These are phyloP conservation scores for Candida mesenterica DNA, from an alignment of 1,139 yeast species.

Conservation along the genomic window DNA sequence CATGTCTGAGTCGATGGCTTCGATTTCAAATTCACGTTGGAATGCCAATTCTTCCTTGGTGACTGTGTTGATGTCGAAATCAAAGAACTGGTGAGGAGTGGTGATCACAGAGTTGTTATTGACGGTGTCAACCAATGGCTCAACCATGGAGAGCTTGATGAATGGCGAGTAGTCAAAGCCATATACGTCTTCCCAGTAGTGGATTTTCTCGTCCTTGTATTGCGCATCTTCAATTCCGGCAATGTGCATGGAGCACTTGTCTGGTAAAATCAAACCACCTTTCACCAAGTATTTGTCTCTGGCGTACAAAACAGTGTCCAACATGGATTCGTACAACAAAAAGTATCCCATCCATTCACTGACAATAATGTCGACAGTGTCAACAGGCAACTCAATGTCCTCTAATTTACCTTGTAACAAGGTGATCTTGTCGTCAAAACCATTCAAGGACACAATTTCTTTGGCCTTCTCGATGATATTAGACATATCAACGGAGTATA, in stretches of 20 bases:
- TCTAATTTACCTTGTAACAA: conserved; percentile 91
- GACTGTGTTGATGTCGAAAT: conserved; percentile 87
- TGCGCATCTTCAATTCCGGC: conserved; percentile 96
- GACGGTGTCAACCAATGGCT: conserved; percentile 93
- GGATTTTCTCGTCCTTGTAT: conserved; percentile 88
- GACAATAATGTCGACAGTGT: conserved; percentile 87
- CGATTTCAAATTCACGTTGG: conserved; percentile 61
- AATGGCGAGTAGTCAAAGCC: conserved; percentile 89
- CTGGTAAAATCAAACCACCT: conserved; percentile 94
- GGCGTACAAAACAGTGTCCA: conserved; percentile 93
- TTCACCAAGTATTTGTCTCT: conserved; percentile 86
- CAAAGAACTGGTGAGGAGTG: conserved; percentile 65
- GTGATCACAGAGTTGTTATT: conserved; percentile 78
- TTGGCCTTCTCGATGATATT: conserved; percentile 93
- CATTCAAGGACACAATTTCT: conserved; percentile 80
- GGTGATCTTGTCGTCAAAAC: conserved; percentile 84
- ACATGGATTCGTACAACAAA: conserved; percentile 92
- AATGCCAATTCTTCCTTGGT: conserved; percentile 80
- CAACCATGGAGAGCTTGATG: conserved; percentile 75
- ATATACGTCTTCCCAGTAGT: conserved; percentile 95
- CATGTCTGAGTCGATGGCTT: conserved; percentile 74
- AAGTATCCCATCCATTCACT: conserved; percentile 99
- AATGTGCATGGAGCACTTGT: conserved; percentile 83
- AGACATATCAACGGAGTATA: conserved; percentile 96
- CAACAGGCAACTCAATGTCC: conserved; percentile 79